Base-by-base conservation (phyloP, 2,329 filamentous ascomycete genomes). In the Penicillium sp. region DNA sequence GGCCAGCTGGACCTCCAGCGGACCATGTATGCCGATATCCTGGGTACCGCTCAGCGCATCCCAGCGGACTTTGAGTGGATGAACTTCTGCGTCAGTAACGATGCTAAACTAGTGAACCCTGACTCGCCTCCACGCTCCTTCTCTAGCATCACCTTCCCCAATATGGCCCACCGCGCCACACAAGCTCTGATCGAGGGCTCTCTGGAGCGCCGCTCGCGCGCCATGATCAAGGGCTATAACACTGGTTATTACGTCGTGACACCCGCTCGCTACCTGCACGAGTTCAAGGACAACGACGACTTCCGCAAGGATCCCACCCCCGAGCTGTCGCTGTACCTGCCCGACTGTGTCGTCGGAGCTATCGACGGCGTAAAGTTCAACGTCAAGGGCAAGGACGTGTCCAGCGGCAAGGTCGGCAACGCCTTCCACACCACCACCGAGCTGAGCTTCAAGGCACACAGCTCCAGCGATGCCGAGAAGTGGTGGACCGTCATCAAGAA, bases 371-470 rank as follows among this genome's bases (percentile, higher is more conserved):
- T 89, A 63, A 97, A 96, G 79, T 98, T 99, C 84, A 92, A 88
- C 73, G 85, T 99, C 77, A 97, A 97, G 82, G 95, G 95, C 77
- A 98, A 98, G 79, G 93, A 99, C 75, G 87, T 89, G 60, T 90
- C 89, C 72, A 91, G 91, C 75, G 83, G 85, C 63, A 91, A 90
- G 66, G 80, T 97, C 66, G 89, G 89, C 72, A 90, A 89, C 81
- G 94, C 92, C 74, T 86, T 97, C 68, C 87, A 90, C 53, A 91
- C 93, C 67, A 87, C 81, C 28, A 88, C 92, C 44, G 94, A 98
- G 78, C 84, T 96, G 40, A 81, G 85, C 33, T 97, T 97, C 87
- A 96, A 96, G 81, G 93, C 93, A 0, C 90, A 93, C 78, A 92
- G 91, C 0, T 78, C 91, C 2, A 83, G 85, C 30, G 92, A 96